Conservation (phyloP, 805 yeast species). For the Pichia nakasei region DNA sequence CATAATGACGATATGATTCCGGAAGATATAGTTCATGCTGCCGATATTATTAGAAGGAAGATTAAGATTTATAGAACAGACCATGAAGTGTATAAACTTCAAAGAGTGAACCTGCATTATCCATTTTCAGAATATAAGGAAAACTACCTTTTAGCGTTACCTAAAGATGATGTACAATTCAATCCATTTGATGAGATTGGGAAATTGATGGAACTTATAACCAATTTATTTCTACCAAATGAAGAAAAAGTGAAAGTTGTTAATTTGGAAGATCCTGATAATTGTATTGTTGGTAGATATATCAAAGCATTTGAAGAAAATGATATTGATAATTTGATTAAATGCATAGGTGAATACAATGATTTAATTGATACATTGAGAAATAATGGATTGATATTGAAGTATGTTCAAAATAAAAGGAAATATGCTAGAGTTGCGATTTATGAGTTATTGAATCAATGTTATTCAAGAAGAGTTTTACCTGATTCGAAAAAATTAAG, state of each 20-base stretch:
- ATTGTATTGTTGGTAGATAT: slow-evolving; percentile 33
- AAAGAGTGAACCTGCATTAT: slow-evolving; percentile 23
- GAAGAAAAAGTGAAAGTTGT: slow-evolving; percentile 25
- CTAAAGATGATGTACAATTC: slow-evolving; percentile 45
- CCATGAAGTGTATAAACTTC: slow-evolving; percentile 20
- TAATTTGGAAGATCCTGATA: slow-evolving; percentile 27
- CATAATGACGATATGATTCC: slow-evolving; percentile 15
- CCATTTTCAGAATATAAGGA: slow-evolving; percentile 43
- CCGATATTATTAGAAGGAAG: slow-evolving; percentile 14
- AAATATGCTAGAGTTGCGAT: slow-evolving; percentile 35
- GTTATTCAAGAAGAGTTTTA: slow-evolving; percentile 71
- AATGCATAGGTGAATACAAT: slow-evolving; percentile 36
- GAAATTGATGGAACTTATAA: slow-evolving; percentile 35
- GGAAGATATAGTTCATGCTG: slow-evolving; percentile 12
- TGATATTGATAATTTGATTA: slow-evolving; percentile 8
- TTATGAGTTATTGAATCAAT: slow-evolving; percentile 64
- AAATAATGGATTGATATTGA: slow-evolving; percentile 22
- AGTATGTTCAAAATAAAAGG: slow-evolving; percentile 10
- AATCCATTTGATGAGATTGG: slow-evolving; percentile 61
- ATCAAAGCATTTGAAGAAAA: slow-evolving; percentile 24
- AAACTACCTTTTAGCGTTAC: slow-evolving; percentile 37
- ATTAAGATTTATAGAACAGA: slow-evolving; percentile 22
- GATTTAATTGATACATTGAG: slow-evolving; percentile 28
- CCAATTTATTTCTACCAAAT: slow-evolving; percentile 34
- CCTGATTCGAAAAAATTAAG: slow-evolving; percentile 59